Evolutionary conservation across 2,329 filamentous ascomycete species (phyloP).

Genomic region (Apiospora sp.): DNA sequence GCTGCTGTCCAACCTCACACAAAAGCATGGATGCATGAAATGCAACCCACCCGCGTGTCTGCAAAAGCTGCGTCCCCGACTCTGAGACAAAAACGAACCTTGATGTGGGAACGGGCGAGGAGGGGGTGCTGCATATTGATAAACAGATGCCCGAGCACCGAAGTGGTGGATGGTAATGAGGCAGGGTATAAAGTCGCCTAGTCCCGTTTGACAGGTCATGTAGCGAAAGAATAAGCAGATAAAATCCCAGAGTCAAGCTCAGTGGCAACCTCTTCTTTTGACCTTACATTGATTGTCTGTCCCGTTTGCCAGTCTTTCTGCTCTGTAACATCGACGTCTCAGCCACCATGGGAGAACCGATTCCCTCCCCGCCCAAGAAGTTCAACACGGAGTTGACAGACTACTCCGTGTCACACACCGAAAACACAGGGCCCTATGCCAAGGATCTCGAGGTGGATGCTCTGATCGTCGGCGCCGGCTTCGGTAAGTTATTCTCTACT

Average conservation of each 20-base stretch:
- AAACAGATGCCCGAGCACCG: neutral
- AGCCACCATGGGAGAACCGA: neutral
- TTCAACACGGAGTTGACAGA: slow-evolving; percentile 52
- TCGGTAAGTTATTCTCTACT: slow-evolving; percentile 43
- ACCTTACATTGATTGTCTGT: no score
- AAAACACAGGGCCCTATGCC: slow-evolving; percentile 49
- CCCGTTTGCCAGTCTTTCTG: neutral
- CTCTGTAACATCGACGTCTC: no score
- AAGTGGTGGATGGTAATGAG: neutral
- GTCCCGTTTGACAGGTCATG: neutral
- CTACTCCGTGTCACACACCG: slow-evolving; percentile 43
- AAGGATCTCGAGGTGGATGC: slow-evolving; percentile 53
- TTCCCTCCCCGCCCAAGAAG: slow-evolving; percentile 39
- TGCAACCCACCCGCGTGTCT: neutral
- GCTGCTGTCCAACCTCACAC: neutral
- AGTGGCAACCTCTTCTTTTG: neutral
- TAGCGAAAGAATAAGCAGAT: neutral
- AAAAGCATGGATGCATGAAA: neutral
- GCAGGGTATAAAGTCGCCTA: neutral
- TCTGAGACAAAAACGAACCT: neutral
- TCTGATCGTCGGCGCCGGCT: slow-evolving; percentile 55
- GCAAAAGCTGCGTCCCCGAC: neutral
- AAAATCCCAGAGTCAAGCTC: neutral
- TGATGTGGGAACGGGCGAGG: neutral
- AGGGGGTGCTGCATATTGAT: neutral